Evolutionary conservation across 192 early-diverging fungal species (phyloP).

Genomic region (Coemansia sp.): DNA sequence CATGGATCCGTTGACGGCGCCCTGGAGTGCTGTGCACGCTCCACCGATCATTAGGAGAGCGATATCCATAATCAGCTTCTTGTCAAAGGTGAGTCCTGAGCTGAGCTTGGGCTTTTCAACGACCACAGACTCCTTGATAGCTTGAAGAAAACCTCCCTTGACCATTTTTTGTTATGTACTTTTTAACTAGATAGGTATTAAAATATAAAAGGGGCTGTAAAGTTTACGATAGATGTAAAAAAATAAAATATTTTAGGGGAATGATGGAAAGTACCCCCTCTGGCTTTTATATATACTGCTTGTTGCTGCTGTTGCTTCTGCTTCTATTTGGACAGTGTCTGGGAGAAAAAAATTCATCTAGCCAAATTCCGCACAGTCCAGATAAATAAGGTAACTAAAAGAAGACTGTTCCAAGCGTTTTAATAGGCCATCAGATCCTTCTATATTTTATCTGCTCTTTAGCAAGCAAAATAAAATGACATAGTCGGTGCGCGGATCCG

Average conservation of each 20-base stretch:
- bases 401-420: no score
- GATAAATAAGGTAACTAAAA: no score
- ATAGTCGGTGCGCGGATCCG: no score
- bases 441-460: no score
- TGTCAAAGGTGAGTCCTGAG: conserved; percentile 38
- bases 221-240: neutral
- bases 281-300: neutral
- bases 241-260: no score
- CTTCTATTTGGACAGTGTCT: no score
- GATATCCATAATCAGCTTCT: conserved; percentile 44
- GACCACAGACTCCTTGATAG: conserved; percentile 37
- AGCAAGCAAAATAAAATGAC: no score
- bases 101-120: conserved; percentile 49
- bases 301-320: no score
- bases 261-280: neutral
- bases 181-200: neutral
- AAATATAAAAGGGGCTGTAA: neutral
- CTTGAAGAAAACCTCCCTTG: conserved; percentile 35
- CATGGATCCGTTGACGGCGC: conserved; percentile 48
- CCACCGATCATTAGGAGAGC: conserved; percentile 49
- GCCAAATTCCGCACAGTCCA: no score
- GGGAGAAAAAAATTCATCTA: no score
- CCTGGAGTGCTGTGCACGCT: conserved; percentile 37
- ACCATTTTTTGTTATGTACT: conserved; percentile 21
- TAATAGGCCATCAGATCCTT: no score